Percentiles rank a stretch among this genome's conserved stretches.
These are phyloP conservation scores for Nicotiana tabacum DNA, from an alignment of 257 asterid species.

Conservation along the genomic window DNA sequence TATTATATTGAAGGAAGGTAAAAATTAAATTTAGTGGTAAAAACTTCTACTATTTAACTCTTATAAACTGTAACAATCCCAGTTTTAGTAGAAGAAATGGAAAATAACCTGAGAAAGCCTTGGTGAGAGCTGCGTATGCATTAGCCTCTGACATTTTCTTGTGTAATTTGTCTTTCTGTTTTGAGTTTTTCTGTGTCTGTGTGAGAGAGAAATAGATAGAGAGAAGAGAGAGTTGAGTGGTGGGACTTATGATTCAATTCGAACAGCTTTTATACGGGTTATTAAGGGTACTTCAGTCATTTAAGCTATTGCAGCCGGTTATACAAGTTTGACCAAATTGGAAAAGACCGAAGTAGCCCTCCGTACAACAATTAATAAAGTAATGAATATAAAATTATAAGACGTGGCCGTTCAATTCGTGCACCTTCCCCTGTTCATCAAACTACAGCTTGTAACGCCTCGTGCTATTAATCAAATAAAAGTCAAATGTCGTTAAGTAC, in stretches of 20 bases:
- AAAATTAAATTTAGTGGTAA: too few relatives aligned
- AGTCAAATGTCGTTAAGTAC: neutral
- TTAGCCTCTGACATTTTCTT: constrained; percentile 49
- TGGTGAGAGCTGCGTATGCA: constrained; percentile 51
- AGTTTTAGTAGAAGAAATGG: neutral
- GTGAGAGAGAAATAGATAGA: neutral
- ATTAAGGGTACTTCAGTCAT: neutral
- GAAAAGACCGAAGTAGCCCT: neutral
- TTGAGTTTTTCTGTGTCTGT: neutral
- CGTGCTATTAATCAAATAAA: neutral
- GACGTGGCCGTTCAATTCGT: neutral
- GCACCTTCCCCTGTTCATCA: neutral
- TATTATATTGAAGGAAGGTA: neutral
- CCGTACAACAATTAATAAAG: neutral
- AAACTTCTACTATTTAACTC: neutral
- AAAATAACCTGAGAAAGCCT: constrained; percentile 61
- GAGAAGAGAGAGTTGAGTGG: neutral
- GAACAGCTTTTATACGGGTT: neutral
- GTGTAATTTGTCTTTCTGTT: neutral
- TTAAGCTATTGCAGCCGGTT: neutral
- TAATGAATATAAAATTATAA: neutral
- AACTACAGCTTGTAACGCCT: neutral
- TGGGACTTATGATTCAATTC: neutral
- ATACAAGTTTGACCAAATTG: neutral
- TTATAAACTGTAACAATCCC: neutral